Percentiles rank a stretch among this genome's conserved stretches.
phyloP scores from a whole-genome alignment of 2,329 filamentous ascomycete species.

The Purpureocillium lavendulum region DNA sequence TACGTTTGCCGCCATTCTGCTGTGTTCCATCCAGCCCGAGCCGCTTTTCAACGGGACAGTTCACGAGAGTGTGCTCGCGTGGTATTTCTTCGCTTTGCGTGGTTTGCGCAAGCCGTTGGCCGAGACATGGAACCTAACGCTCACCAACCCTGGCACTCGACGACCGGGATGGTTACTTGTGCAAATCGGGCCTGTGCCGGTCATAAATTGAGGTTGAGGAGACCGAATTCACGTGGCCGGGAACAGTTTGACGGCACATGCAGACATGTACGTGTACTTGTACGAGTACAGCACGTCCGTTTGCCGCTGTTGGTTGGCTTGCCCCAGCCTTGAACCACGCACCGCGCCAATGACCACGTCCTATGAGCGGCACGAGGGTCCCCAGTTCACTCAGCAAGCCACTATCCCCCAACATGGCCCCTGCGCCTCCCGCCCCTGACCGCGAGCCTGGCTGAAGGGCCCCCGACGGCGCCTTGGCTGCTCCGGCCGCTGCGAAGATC shows the following conservation, averaged over 20 bases:
- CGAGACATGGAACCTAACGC: too few species aligned
- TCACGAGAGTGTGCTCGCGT: too few species aligned
- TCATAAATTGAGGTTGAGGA: conserved; percentile 1
- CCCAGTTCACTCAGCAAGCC: conserved; percentile 18
- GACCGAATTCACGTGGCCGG: conserved; percentile 6
- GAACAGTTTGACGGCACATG: not conserved
- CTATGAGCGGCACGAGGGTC: conserved; percentile 19
- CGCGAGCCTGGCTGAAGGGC: not conserved
- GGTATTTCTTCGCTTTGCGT: too few species aligned
- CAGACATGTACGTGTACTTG: too few species aligned
- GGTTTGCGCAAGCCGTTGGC: too few species aligned
- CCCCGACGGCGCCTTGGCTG: not conserved
- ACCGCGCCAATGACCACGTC: conserved; percentile 2
- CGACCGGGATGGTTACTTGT: not conserved
- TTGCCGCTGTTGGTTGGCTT: not conserved
- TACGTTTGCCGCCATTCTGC: too few species aligned
- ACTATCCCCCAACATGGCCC: conserved; percentile 7
- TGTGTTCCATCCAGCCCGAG: too few species aligned
- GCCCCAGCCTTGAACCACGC: not conserved
- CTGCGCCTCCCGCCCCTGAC: conserved; percentile 8
- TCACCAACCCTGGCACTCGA: too few species aligned
- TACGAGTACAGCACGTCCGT: too few species aligned
- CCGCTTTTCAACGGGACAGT: too few species aligned
- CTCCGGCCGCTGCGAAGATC: not conserved
- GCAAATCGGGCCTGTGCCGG: not conserved